Evolutionary conservation across 2,329 filamentous ascomycete genomes (phyloP).

Genomic region (Sclerotinia nivalis): DNA sequence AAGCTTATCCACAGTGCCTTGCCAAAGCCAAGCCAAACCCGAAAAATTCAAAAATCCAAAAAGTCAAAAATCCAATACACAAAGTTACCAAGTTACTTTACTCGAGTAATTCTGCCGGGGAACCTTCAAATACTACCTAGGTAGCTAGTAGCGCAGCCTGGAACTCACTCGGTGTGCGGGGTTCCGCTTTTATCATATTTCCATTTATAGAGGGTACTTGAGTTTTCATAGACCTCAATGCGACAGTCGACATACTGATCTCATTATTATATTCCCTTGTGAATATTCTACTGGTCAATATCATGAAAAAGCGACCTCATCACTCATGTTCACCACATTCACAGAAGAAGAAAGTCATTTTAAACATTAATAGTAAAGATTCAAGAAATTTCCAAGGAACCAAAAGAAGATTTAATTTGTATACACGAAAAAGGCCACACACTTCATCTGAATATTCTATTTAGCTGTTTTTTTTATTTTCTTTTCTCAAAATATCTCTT

Average conservation of each 20-base stretch:
- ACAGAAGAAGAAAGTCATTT: not conserved
- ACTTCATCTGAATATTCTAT: constrained; percentile 15
- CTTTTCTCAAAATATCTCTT: constrained; percentile 19
- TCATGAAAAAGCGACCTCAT: not conserved
- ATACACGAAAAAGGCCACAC: constrained; percentile 11
- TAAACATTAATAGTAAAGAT: not conserved
- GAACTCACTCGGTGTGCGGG: too few species aligned
- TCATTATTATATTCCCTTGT: too few species aligned
- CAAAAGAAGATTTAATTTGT: not conserved
- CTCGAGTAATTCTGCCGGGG: not conserved
- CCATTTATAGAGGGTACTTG: too few species aligned
- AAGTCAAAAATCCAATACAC: too few species aligned
- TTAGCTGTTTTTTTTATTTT: constrained; percentile 6
- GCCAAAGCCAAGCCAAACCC: too few species aligned
- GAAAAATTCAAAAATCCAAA: too few species aligned
- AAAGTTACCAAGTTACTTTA: not conserved
- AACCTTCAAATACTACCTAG: not conserved
- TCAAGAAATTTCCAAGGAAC: not conserved
- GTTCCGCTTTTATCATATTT: too few species aligned
- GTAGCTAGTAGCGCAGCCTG: too few species aligned
- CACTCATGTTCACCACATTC: not conserved
- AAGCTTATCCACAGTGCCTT: too few species aligned
- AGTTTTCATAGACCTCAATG: too few species aligned
- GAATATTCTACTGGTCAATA: not conserved
- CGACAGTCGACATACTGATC: too few species aligned